Evolutionary conservation across 495 filamentous ascomycete genomes (phyloP).

Genomic region (Penicillium coprophilum): DNA sequence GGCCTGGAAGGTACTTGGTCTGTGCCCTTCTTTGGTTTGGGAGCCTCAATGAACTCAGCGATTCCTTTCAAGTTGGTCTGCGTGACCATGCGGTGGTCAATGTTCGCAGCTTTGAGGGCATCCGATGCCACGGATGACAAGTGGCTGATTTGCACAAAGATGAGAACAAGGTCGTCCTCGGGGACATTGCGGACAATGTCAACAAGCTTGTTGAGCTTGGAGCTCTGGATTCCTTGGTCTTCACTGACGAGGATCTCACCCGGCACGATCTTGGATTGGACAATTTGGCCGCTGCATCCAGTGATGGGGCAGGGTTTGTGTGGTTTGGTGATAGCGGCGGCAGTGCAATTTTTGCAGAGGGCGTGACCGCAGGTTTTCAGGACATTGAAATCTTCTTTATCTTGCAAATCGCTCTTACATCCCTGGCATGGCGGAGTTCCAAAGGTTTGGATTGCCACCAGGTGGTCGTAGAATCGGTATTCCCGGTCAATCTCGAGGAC

Average conservation of each 20-base stretch:
- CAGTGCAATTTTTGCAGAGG: slow-evolving; percentile 43
- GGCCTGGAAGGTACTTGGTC: slow-evolving; percentile 1
- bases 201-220: slow-evolving; percentile 51
- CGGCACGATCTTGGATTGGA: slow-evolving; percentile 35
- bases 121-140: slow-evolving; percentile 36
- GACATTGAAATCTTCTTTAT: slow-evolving; percentile 28
- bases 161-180: slow-evolving; percentile 45
- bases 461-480: slow-evolving; percentile 31
- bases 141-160: slow-evolving; percentile 54
- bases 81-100: slow-evolving; percentile 26
- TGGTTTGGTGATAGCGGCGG: not conserved
- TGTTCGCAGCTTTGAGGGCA: slow-evolving; percentile 32
- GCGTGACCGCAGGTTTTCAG: slow-evolving; percentile 53
- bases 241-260: slow-evolving; percentile 34
- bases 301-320: slow-evolving; percentile 26
- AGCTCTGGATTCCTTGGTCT: slow-evolving; percentile 35
- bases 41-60: slow-evolving; percentile 10
- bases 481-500: slow-evolving; percentile 31
- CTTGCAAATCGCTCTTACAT: slow-evolving; percentile 23
- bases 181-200: slow-evolving; percentile 44
- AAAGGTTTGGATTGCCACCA: slow-evolving; percentile 27
- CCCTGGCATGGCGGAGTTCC: slow-evolving; percentile 25
- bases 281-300: slow-evolving; percentile 34
- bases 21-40: not conserved
- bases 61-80: slow-evolving; percentile 3